A percentile compares a stretch with the other conserved stretches of the same genome.
Conservation (phyloP, 352 stramenopile species). For the Globisporangium parvum region DNA sequence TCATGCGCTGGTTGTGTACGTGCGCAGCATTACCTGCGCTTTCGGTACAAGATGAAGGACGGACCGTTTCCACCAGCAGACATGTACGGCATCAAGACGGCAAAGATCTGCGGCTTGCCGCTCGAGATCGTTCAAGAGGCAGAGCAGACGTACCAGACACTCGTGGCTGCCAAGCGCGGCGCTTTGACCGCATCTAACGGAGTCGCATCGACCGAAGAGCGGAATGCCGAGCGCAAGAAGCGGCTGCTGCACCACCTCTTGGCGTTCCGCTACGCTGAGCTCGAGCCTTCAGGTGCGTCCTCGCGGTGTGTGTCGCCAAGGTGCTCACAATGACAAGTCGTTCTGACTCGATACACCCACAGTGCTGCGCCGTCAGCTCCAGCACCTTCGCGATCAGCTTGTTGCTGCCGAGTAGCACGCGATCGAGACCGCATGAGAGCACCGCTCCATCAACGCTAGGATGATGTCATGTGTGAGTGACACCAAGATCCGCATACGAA, state of each 20-base stretch:
- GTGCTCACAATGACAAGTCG: background rate
- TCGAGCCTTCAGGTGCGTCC: slow-evolving; percentile 47
- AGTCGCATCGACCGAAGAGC: slow-evolving; percentile 8
- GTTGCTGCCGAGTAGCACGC: slow-evolving; percentile 14
- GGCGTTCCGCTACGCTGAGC: slow-evolving; percentile 49
- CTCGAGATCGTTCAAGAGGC: slow-evolving; percentile 52
- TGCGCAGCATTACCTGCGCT: slow-evolving; percentile 39
- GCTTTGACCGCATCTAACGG: slow-evolving; percentile 11
- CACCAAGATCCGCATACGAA: too few species aligned
- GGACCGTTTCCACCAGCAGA: slow-evolving; percentile 45
- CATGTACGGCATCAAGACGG: slow-evolving; percentile 83
- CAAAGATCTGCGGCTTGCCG: slow-evolving; percentile 67
- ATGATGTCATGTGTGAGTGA: too few species aligned
- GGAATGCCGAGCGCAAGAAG: slow-evolving; percentile 29
- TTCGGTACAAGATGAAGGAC: slow-evolving; percentile 66
- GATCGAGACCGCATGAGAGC: too few species aligned
- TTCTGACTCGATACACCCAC: background rate
- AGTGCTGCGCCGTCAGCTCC: slow-evolving; percentile 60
- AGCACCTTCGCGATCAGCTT: slow-evolving; percentile 60
- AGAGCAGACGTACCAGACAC: slow-evolving; percentile 28
- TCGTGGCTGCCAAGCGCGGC: slow-evolving; percentile 20
- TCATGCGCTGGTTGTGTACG: slow-evolving; percentile 1
- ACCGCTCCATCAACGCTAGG: too few species aligned
- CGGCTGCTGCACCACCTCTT: slow-evolving; percentile 66
- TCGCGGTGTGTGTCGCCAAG: background rate